phyloP scores from a whole-genome alignment of 495 filamentous ascomycete species.

The Aspergillus taichungensis region DNA sequence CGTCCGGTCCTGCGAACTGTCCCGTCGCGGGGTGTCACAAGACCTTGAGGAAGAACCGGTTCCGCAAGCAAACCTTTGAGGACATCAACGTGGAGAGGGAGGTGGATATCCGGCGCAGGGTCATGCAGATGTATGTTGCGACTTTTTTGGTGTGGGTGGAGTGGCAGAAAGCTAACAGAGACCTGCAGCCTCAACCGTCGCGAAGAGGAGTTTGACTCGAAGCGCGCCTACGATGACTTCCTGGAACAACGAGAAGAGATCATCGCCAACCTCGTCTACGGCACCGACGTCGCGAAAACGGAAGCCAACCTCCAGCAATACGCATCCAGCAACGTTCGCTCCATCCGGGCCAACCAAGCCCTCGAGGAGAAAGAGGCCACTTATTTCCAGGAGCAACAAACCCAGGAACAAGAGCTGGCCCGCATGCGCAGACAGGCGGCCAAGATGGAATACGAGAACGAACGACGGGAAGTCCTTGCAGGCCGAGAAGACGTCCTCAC shows the following conservation, averaged over 20 bases:
- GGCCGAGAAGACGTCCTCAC: constrained; percentile 51
- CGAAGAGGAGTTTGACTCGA: constrained; percentile 80
- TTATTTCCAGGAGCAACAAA: constrained; percentile 48
- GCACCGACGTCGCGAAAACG: constrained; percentile 58
- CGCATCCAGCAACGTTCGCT: constrained; percentile 53
- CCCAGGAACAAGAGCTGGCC: constrained; percentile 62
- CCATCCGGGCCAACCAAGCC: constrained; percentile 47
- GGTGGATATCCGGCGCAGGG: constrained; percentile 78
- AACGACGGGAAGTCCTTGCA: constrained; percentile 49
- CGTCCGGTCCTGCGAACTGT: constrained; percentile 78
- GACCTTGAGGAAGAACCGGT: constrained; percentile 75
- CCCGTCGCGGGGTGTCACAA: constrained; percentile 79
- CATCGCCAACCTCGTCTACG: constrained; percentile 75
- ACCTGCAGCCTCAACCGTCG: constrained; percentile 62
- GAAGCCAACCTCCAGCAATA: constrained; percentile 61
- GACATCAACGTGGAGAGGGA: constrained; percentile 88
- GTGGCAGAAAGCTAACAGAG: background rate
- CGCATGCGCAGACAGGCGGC: constrained; percentile 45
- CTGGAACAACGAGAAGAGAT: constrained; percentile 86
- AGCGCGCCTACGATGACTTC: constrained; percentile 84
- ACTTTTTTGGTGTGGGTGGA: background rate
- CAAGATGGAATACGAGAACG: constrained; percentile 54
- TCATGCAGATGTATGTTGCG: constrained; percentile 54
- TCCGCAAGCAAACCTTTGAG: constrained; percentile 81
- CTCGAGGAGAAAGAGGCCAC: constrained; percentile 45